Base-by-base conservation (phyloP, 2,329 filamentous ascomycete species). In the Akanthomyces dipterigenus region DNA sequence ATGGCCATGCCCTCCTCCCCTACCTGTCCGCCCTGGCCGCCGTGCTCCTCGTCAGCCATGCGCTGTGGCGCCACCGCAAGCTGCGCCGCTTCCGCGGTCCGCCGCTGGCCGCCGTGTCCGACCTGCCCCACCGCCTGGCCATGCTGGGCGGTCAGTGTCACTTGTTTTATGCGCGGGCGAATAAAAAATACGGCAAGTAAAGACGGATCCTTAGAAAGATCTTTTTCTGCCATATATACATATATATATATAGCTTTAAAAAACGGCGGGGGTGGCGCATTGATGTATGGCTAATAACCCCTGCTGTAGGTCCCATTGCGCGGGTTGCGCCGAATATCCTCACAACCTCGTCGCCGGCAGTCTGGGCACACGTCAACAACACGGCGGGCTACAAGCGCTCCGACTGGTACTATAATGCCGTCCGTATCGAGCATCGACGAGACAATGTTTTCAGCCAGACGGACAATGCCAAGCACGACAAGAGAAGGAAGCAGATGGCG, bases 401-500 rank as follows among this genome's bases (percentile, higher is more conserved):
- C 3, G 67, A 71, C 20, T 80, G 77, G 76, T 81, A 73, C 61
- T 77, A 75, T 24, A 75, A 79, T 43, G 74, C 75, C 3, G 72
- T 77, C 46, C 76, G 78, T 3, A 73, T 82, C 28, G 78, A 84
- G 62, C 75, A 79, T 5, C 76, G 77, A 0, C 71, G 74, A 5
- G 79, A 85, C 65, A 83, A 81, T 60, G 72, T 85, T 38, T 83
- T 86, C 62, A 79, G 75, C 2, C 75, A 81, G 64, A 76, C 76
- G 5, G 73, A 84, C 62, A 79, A 78, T 46, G 74, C 73, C 5
- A 75, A 75, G 46, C 83, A 86, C 64, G 70, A 75, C 2, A 64
- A 65, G 20, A 67, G 79, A 40, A 72, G 78, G 22, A 78, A 77
- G 65, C 79, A 82, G 63, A 78, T 85, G 74, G 75, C 78, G 3